Evolutionary conservation across 1,139 yeast genomes (phyloP), one percentile per base, ranked within the genome.

Genomic region (Saccharomyces hybrid): DNA sequence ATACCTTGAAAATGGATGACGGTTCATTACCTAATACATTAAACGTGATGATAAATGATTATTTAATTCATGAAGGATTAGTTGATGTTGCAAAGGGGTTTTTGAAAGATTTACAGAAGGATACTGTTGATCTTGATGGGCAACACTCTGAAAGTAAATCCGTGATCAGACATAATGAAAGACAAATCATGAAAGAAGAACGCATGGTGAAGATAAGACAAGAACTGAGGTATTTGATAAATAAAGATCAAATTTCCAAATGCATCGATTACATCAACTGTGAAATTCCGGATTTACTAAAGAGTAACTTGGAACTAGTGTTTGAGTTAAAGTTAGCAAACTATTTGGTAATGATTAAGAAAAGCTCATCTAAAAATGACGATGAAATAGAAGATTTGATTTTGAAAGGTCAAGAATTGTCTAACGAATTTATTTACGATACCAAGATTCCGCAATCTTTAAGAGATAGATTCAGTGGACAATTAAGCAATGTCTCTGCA

Each of bases 31-130:
- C 74, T n/a, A 66, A 69, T 4, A 66, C 80, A 47, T 70, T 84
- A 51, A 82, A 84, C 63, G 71, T 77, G 25, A 73, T 88, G 59
- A 83, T 90, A 3, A 76, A 81, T 55, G 83, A 84, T 5, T 89
- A 88, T 68, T 78, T 90, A 54, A 77, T 81, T 41, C 86, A 87
- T 62, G 82, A 84, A 61, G 97, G 97, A 0, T 84, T 81, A 64
- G 75, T 80, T 53, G 84, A 84, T 50, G 82, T 90, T 0, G 82
- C 85, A 8, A 78, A 78, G 54, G 83, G 88, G 0, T 84, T 89
- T 62, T 71, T 78, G 28, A 68, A 71, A 27, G 88, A 80, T 58
- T 68, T 82, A 47, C 61, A 62, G 42, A 64, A 62, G 13, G 67
- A 67, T 48, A 62, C 58, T 48, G 65, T 63, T 7, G 61, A 65